Evolutionary conservation across 164 flowering plant species (phyloP), one percentile per base, ranked within the genome.

Genomic region (Piper betle): DNA sequence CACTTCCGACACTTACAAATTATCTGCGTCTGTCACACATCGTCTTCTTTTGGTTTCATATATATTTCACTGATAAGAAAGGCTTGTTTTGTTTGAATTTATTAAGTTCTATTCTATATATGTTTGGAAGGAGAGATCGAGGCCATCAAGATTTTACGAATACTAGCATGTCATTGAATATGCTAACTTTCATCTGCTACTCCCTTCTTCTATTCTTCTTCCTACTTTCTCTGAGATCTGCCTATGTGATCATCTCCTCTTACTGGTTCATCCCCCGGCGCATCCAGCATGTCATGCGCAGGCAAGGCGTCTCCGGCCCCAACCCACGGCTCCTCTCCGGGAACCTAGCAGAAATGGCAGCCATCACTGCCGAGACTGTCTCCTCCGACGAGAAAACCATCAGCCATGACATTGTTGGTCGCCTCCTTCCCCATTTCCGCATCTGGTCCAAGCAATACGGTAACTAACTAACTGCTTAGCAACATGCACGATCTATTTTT

Each of bases 271-370:
- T 74, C 11, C 98, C 98, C 3, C 79, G 81, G 75, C 84, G 91
- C 67, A 92, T 92, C 80, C 76, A 63, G 74, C 82, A 72, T 48
- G 67, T 72, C n/a, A 92, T 92, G 98, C 84, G 76, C 40, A 80
- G 63, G 69, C 98, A 92, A 87, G 98, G 97, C 16, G 88, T 92
- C 65, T 66, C 73, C 79, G 98, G 98, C 68, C 98, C 98, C 4
- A 79, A 83, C 67, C 90, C 96, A 16, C 79, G 81, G 39, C 81
- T 79, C 61, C 77, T 92, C 1, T 71, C 79, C 12, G 98, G 98
- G 11, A 92, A 92, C 77, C 72, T 89, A 53, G 20, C 59, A 7
- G 96, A 92, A 50, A 78, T 89, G 75, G 74, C 90, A 5, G 60
- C 88, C 4, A 73, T 92, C 15, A 71, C 83, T 41, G 19, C 86